A percentile compares a stretch with the other conserved stretches of the same genome.
These are phyloP conservation scores for Aspergillaceae sp. DNA, from an alignment of 2,329 filamentous ascomycete genomes.

Conservation along the genomic window DNA sequence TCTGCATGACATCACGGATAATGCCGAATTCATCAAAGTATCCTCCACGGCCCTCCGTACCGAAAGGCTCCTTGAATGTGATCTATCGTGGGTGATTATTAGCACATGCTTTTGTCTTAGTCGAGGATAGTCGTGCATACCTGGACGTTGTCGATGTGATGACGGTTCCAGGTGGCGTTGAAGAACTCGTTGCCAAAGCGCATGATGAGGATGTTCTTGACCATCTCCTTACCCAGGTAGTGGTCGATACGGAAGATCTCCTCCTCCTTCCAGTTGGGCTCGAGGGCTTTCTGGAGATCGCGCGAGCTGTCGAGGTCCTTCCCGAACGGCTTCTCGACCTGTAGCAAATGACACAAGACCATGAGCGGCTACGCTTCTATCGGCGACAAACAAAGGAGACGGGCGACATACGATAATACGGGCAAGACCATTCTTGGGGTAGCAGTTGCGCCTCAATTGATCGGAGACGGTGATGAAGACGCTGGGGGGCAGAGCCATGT, in stretches of 20 bases:
- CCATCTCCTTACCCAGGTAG: constrained; percentile 99
- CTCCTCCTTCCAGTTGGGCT: constrained; percentile 97
- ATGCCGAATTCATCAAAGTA: constrained; percentile 99
- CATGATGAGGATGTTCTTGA: constrained; percentile 98
- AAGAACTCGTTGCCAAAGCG: constrained; percentile 99
- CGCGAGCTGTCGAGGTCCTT: constrained; percentile 93
- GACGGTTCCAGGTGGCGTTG: constrained; percentile 95
- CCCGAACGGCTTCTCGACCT: constrained; percentile 99
- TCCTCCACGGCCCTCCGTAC: constrained; percentile 91
- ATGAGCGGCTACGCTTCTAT: neutral
- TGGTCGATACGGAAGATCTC: constrained; percentile 99
- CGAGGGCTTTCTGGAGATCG: constrained; percentile 86
- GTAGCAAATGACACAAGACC: constrained; percentile 4
- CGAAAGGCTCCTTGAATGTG: constrained; percentile 98
- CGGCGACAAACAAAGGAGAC: neutral
- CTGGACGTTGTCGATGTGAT: constrained; percentile 98
- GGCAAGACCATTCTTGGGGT: constrained; percentile 80
- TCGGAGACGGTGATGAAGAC: constrained; percentile 98
- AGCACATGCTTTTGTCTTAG: constrained; percentile 1
- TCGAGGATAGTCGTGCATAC: constrained; percentile 24
- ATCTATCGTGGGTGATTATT: constrained; percentile 45
- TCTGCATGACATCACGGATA: constrained; percentile 99
- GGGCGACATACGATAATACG: constrained; percentile 71
- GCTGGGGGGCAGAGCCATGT: constrained; percentile 96
- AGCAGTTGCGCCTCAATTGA: constrained; percentile 95